A percentile compares a stretch with the other conserved stretches of the same genome.
Conservation (phyloP, 805 yeast species). For the Metschnikowia gelsemii region DNA sequence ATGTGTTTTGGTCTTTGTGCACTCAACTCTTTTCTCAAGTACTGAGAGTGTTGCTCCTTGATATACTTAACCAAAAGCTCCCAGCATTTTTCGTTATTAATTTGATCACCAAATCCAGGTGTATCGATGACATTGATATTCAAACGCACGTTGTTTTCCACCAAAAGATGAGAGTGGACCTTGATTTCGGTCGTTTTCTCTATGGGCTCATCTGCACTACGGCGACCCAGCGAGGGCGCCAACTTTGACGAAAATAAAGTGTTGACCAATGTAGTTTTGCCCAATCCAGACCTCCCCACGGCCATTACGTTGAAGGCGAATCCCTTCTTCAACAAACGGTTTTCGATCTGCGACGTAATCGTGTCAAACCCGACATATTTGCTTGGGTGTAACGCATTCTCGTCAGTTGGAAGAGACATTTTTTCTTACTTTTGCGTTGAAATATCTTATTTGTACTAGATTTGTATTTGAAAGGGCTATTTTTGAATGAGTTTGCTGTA, state of each 20-base stretch:
- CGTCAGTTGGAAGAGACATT: constrained; percentile 23
- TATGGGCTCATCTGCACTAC: constrained; percentile 63
- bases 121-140: constrained; percentile 90
- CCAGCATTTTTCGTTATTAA: constrained; percentile 94
- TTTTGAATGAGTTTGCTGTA: background rate
- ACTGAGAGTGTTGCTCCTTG: constrained; percentile 91
- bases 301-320: constrained; percentile 93
- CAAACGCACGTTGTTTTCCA: constrained; percentile 85
- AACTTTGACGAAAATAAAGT: constrained; percentile 85
- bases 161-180: constrained; percentile 63
- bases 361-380: constrained; percentile 95
- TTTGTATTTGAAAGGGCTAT: too few species aligned
- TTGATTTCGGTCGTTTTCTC: constrained; percentile 85
- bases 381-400: constrained; percentile 49
- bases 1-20: constrained; percentile 86
- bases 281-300: constrained; percentile 89
- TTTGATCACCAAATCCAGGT: constrained; percentile 97
- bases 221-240: constrained; percentile 72
- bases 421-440: background rate
- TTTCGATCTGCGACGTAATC: constrained; percentile 93
- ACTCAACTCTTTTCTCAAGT: constrained; percentile 88
- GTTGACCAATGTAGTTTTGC: constrained; percentile 89
- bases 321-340: constrained; percentile 85
- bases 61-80: constrained; percentile 92
- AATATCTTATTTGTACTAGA: too few species aligned